Percentiles rank a stretch among this genome's conserved stretches.
These are phyloP conservation scores for Penicillium riverlandense DNA, from an alignment of 495 filamentous ascomycete genomes.

Conservation along the genomic window DNA sequence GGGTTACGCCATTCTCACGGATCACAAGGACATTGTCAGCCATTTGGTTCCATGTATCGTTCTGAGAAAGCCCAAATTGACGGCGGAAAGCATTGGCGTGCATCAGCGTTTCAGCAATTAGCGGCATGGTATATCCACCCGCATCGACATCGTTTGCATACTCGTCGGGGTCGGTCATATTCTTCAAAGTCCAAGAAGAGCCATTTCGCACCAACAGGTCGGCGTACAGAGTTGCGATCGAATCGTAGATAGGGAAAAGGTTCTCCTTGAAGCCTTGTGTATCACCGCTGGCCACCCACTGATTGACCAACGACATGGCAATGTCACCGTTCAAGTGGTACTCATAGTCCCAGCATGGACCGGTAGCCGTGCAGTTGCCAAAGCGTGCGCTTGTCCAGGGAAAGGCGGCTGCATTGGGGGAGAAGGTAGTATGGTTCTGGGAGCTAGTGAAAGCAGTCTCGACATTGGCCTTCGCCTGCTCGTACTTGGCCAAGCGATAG, in stretches of 20 bases:
- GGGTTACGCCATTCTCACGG: constrained; percentile 54
- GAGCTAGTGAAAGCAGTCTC: constrained; percentile 38
- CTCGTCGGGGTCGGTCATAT: constrained; percentile 77
- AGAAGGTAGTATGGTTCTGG: constrained; percentile 46
- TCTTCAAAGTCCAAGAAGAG: constrained; percentile 45
- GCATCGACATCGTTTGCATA: constrained; percentile 68
- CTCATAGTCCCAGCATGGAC: constrained; percentile 56
- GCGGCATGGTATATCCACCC: constrained; percentile 65
- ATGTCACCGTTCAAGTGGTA: constrained; percentile 69
- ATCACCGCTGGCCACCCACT: constrained; percentile 55
- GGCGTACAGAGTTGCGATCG: constrained; percentile 48
- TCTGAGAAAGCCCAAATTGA: constrained; percentile 45
- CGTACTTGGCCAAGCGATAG: constrained; percentile 46
- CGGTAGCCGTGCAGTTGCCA: constrained; percentile 60
- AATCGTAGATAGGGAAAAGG: constrained; percentile 53
- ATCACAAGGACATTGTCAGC: constrained; percentile 46
- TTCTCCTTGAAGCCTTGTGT: constrained; percentile 43
- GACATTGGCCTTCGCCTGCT: constrained; percentile 45
- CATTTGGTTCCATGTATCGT: constrained; percentile 46
- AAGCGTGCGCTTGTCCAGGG: constrained; percentile 59
- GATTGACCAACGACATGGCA: constrained; percentile 52
- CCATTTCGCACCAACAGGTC: constrained; percentile 49
- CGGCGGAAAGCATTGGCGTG: constrained; percentile 50
- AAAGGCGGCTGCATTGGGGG: constrained; percentile 47
- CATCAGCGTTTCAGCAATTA: constrained; percentile 50